phyloP scores from a whole-genome alignment of 805 yeast genomes.

The Candida tibetensis region DNA sequence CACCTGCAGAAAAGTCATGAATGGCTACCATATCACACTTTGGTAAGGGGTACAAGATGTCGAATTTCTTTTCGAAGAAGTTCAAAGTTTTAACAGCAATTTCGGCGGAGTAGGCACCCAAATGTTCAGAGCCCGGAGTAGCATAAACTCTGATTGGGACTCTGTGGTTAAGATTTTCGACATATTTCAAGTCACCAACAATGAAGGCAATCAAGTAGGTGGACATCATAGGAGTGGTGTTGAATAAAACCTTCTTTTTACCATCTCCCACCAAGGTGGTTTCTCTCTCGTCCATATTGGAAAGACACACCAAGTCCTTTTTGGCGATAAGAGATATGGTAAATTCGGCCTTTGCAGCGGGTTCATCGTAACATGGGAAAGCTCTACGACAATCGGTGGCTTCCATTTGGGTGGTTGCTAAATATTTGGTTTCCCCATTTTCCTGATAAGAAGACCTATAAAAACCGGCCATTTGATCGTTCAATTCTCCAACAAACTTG shows the following conservation, averaged over 20 bases:
- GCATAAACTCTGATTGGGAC: constrained; percentile 80
- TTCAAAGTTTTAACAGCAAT: constrained; percentile 72
- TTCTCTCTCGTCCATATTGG: constrained; percentile 64
- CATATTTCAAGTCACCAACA: constrained; percentile 74
- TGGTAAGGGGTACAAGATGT: constrained; percentile 74
- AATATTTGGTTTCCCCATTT: constrained; percentile 62
- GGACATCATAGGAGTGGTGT: constrained; percentile 78
- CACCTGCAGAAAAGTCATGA: constrained; percentile 83
- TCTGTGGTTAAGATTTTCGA: constrained; percentile 59
- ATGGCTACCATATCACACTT: constrained; percentile 80
- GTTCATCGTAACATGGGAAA: constrained; percentile 85
- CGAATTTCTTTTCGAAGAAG: constrained; percentile 71
- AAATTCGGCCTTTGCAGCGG: constrained; percentile 72
- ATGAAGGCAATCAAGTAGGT: constrained; percentile 84
- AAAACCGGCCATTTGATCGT: constrained; percentile 81
- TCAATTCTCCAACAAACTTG: constrained; percentile 59
- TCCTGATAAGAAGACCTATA: constrained; percentile 66
- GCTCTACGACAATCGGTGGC: constrained; percentile 86
- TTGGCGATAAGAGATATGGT: constrained; percentile 60
- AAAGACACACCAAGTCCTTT: constrained; percentile 54
- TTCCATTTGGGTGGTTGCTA: constrained; percentile 85
- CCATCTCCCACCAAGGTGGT: constrained; percentile 41
- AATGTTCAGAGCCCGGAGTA: constrained; percentile 70
- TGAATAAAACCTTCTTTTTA: constrained; percentile 58
- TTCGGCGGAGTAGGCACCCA: constrained; percentile 71